Evolutionary conservation across 2,329 filamentous ascomycete species (phyloP).

Genomic region (Talaromyces albobiverticillius): DNA sequence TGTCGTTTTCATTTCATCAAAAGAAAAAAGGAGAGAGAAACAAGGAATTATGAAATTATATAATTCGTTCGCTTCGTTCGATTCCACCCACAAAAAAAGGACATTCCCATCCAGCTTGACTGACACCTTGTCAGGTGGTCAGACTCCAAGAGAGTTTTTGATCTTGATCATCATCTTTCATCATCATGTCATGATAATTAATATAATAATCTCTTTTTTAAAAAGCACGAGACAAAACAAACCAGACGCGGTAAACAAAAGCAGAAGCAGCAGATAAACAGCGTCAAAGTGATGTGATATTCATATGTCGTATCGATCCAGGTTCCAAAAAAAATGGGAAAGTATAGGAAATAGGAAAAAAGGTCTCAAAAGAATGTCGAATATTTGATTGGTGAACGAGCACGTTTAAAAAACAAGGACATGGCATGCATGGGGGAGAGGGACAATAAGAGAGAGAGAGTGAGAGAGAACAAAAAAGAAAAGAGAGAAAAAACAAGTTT

Average conservation of each 20-base stretch:
- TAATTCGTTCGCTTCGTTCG: neutral
- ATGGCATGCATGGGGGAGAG: constrained; percentile 1
- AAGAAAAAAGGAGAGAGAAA: neutral
- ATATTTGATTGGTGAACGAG: neutral
- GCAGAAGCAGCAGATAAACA: neutral
- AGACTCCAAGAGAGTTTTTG: no score
- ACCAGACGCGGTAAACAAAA: no score
- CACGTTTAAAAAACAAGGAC: neutral
- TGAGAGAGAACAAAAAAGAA: neutral
- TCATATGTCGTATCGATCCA: neutral
- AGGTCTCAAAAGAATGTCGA: neutral
- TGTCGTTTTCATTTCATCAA: neutral
- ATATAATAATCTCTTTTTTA: neutral
- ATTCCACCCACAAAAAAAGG: no score
- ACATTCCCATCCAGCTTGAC: neutral
- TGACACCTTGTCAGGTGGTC: no score
- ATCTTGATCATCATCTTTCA: neutral
- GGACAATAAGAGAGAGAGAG: neutral
- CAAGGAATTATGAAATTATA: neutral
- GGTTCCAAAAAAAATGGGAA: neutral
- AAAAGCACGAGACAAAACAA: no score
- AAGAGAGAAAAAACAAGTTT: constrained; percentile 6
- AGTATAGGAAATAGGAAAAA: neutral
- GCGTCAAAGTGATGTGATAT: neutral
- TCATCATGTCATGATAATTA: no score